Conservation (phyloP, 140 eudicot species). For the Erigeron philadelphicus region DNA sequence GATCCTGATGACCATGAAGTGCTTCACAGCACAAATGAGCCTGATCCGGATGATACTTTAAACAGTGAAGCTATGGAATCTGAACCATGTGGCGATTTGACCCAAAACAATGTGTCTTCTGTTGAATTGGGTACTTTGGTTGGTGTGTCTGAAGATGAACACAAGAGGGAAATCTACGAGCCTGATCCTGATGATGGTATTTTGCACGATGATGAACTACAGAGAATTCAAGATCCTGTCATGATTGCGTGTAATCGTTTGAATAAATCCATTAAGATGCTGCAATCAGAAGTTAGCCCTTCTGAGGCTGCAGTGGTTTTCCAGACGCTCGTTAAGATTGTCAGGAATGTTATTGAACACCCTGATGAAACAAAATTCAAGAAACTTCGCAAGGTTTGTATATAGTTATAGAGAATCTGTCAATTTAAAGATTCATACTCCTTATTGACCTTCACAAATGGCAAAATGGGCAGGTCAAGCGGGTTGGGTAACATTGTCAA, state of each 20-base stretch:
- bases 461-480: too few species aligned
- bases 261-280: slow-evolving; percentile 51
- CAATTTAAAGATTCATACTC: too few species aligned
- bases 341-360: slow-evolving; percentile 71
- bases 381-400: slow-evolving; percentile 75
- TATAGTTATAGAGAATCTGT: neutral
- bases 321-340: slow-evolving; percentile 62
- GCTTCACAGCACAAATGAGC: slow-evolving; percentile 12
- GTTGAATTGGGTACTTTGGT: slow-evolving; percentile 1
- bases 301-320: slow-evolving; percentile 46
- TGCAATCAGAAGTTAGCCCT: slow-evolving; percentile 58
- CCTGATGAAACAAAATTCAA: slow-evolving; percentile 70
- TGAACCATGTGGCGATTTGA: slow-evolving; percentile 19
- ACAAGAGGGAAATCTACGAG: slow-evolving; percentile 14
- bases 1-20: slow-evolving; percentile 33
- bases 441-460: too few species aligned
- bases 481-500: too few species aligned
- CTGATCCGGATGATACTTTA: slow-evolving; percentile 26
- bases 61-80: slow-evolving; percentile 26
- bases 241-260: slow-evolving; percentile 47
- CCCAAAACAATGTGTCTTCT: slow-evolving; percentile 3
- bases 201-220: slow-evolving; percentile 41
- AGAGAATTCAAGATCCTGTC: slow-evolving; percentile 78
- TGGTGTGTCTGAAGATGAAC: slow-evolving; percentile 7
- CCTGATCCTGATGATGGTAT: slow-evolving; percentile 34